Conservation (phyloP, 176 grass and related monocot genomes). For the Hyparrhenia diplandra region DNA sequence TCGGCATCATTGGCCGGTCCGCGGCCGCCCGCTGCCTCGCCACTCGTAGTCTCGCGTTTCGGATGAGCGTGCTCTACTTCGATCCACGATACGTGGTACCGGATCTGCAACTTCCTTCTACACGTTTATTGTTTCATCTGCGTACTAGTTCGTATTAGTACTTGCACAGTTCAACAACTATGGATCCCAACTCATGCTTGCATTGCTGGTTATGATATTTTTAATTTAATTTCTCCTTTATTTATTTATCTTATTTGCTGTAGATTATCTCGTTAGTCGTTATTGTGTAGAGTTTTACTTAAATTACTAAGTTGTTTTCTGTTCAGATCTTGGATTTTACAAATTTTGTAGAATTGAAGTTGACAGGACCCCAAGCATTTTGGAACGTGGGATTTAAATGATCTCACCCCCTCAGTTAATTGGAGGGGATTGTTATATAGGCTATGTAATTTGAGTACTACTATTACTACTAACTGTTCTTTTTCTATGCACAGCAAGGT, state of each 20-base stretch:
- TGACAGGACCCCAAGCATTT: neutral
- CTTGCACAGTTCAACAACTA: neutral
- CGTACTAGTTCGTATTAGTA: neutral
- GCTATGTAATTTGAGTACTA: neutral
- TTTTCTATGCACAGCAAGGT: neutral
- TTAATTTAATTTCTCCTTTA: neutral
- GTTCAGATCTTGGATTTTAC: neutral
- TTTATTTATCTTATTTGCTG: neutral
- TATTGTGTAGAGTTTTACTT: neutral
- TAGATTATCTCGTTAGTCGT: neutral
- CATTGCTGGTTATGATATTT: neutral
- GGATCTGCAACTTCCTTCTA: constrained; percentile 25
- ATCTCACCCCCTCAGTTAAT: neutral
- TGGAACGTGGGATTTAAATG: neutral
- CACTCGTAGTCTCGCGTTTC: constrained; percentile 86
- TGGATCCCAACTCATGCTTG: neutral
- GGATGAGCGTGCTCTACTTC: constrained; percentile 95
- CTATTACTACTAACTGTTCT: neutral
- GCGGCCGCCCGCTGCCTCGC: constrained; percentile 82
- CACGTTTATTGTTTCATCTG: neutral
- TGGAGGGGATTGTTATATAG: neutral
- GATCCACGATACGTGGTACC: constrained; percentile 65
- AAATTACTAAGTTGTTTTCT: neutral
- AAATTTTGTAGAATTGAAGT: neutral
- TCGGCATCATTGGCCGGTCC: constrained; percentile 80